Percentiles rank a stretch among this genome's conserved stretches.
phyloP scores from a whole-genome alignment of 1,139 yeast species.

The Pichia sp. region DNA sequence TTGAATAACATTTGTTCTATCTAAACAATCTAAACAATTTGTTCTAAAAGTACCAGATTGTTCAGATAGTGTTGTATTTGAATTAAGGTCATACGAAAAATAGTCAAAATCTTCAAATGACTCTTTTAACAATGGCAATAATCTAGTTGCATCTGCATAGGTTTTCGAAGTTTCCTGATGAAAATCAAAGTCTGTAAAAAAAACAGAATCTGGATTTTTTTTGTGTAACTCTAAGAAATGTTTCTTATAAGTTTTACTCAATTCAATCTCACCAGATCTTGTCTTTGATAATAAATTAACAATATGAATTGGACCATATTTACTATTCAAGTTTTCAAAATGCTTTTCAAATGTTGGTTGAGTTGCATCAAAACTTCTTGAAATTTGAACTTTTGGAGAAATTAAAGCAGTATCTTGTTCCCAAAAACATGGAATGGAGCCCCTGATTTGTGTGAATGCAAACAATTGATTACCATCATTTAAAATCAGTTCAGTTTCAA shows the following conservation, averaged over 20 bases:
- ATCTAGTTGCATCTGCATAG: conserved; percentile 72
- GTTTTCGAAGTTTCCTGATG: conserved; percentile 87
- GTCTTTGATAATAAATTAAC: conserved; percentile 70
- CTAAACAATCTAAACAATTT: conserved; percentile 91
- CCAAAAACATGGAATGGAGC: conserved; percentile 96
- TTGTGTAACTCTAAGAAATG: conserved; percentile 36
- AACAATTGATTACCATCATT: conserved; percentile 52
- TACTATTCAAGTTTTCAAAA: conserved; percentile 58
- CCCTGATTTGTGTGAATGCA: conserved; percentile 83
- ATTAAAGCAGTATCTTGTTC: conserved; percentile 88
- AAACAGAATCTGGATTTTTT: conserved; percentile 43
- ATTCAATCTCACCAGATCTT: conserved; percentile 67
- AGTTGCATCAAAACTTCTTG: conserved; percentile 85
- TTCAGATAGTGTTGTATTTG: conserved; percentile 45
- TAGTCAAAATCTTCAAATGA: conserved; percentile 76
- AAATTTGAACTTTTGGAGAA: conserved; percentile 78
- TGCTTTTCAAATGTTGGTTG: conserved; percentile 86
- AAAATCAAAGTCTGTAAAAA: conserved; percentile 81
- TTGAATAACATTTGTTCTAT: conserved; percentile 87
- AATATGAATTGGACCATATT: conserved; percentile 82
- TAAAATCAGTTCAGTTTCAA: conserved; percentile 82
- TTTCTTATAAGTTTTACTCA: conserved; percentile 60
- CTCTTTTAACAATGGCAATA: conserved; percentile 56
- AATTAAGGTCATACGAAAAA: conserved; percentile 55
- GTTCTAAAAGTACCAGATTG: conserved; percentile 90